phyloP scores from a whole-genome alignment of 805 yeast genomes.

The Yarrowia yakushimensis region DNA sequence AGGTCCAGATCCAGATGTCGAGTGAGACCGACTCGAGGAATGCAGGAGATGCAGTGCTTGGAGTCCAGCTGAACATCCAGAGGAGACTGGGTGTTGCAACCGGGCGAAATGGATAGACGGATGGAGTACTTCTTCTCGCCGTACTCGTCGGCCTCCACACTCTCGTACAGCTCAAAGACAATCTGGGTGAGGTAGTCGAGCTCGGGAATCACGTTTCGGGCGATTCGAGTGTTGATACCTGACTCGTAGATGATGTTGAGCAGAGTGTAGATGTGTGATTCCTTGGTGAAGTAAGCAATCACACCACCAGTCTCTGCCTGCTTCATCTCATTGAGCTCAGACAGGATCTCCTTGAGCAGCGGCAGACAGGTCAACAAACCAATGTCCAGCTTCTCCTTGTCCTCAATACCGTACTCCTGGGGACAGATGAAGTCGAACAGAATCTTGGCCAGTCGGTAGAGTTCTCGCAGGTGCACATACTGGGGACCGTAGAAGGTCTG shows the following conservation, averaged over 20 bases:
- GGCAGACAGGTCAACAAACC: slow-evolving; percentile 94
- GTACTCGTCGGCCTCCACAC: slow-evolving; percentile 57
- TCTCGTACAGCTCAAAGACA: slow-evolving; percentile 85
- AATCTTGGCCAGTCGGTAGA: slow-evolving; percentile 86
- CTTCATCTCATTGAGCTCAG: slow-evolving; percentile 76
- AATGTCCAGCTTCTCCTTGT: slow-evolving; percentile 90
- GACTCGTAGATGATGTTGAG: slow-evolving; percentile 88
- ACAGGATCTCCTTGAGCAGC: slow-evolving; percentile 77
- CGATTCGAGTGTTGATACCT: slow-evolving; percentile 90
- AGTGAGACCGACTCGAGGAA: slow-evolving; percentile 84
- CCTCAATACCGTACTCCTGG: slow-evolving; percentile 96
- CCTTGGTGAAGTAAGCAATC: slow-evolving; percentile 91
- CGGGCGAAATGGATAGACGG: slow-evolving; percentile 89
- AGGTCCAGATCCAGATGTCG: slow-evolving; percentile 90
- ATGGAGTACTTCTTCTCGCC: slow-evolving; percentile 83
- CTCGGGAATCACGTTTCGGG: slow-evolving; percentile 93
- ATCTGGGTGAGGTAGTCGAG: slow-evolving; percentile 93
- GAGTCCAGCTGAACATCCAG: slow-evolving; percentile 94
- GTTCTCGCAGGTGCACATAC: slow-evolving; percentile 76
- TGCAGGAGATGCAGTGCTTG: slow-evolving; percentile 94
- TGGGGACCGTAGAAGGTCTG: slow-evolving; percentile 70
- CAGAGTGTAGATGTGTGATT: slow-evolving; percentile 91
- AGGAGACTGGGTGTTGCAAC: slow-evolving; percentile 97
- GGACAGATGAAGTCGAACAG: slow-evolving; percentile 97
- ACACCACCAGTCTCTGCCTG: slow-evolving; percentile 80